Conservation (phyloP, 2,329 filamentous ascomycete species). For the Coniella lustricola region DNA sequence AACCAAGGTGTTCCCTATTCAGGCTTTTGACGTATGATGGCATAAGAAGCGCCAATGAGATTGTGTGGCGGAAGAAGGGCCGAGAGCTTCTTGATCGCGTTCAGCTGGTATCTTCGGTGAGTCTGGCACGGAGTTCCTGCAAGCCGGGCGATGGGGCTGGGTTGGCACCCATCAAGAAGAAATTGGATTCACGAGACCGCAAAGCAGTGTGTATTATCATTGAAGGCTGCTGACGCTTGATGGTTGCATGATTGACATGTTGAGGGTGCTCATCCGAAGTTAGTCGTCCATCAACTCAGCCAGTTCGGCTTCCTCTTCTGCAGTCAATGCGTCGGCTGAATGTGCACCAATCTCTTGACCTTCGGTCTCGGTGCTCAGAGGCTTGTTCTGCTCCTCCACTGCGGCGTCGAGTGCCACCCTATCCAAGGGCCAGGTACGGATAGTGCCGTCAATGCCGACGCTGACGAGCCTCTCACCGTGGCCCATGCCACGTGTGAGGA, state of each 20-base stretch:
- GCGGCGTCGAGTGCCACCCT: slow-evolving; percentile 48
- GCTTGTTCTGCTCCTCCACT: slow-evolving; percentile 42
- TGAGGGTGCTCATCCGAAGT: slow-evolving; percentile 18
- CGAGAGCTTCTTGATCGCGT: too few relatives aligned
- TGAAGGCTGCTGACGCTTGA: not conserved
- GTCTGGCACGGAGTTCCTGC: not conserved
- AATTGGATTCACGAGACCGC: not conserved
- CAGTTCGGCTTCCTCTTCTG: slow-evolving; percentile 84
- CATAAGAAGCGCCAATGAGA: too few relatives aligned
- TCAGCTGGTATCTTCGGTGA: not conserved
- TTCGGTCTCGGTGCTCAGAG: slow-evolving; percentile 42
- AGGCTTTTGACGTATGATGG: too few relatives aligned
- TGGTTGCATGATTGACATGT: not conserved
- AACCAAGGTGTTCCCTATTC: too few relatives aligned
- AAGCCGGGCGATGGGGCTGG: not conserved
- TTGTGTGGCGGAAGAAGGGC: too few relatives aligned
- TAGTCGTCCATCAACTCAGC: slow-evolving; percentile 85
- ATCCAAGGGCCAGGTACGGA: slow-evolving; percentile 74
- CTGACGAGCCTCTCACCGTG: slow-evolving; percentile 57
- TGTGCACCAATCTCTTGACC: slow-evolving; percentile 38
- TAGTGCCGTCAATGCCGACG: slow-evolving; percentile 82
- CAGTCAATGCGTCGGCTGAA: slow-evolving; percentile 55
- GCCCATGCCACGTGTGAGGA: slow-evolving; percentile 41
- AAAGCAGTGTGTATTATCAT: too few relatives aligned
- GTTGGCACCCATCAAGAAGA: not conserved